Base-by-base conservation (phyloP, 2,329 filamentous ascomycete species). In the Xylaria sp. region DNA sequence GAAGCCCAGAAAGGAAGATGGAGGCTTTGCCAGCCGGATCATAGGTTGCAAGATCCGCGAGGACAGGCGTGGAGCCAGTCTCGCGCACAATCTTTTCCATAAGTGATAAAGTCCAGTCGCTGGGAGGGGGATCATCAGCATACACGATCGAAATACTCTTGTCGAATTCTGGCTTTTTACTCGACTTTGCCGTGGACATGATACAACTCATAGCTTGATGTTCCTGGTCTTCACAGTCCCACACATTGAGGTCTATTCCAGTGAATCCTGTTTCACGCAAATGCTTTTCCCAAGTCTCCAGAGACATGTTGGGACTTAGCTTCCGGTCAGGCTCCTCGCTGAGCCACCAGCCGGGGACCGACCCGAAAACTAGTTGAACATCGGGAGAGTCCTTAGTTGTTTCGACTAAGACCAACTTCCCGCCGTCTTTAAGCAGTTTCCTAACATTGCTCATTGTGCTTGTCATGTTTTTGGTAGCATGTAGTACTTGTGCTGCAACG, bases 361-460 rank as follows among this genome's bases (percentile, higher is more conserved):
- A 25, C 25, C 73, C 74, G 39, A 73, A 71, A n/a, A 67, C 37
- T 10, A 72, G 63, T 44, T 64, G 23, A 8, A 66, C 9, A 28
- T 72, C 68, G 1, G 57, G 9, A 1, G 52, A 62, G 10, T 72
- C 64, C 1, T 59, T 31, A 5, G 70, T 73, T 15, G 66, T 68
- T 54, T 77, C 76, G 7, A 70, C 20, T 3, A 76, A 10, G 15
- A 76, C 12, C 1, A 76, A 55, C 12, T 58, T 70, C 5, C 73
- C 76, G n/a, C 68, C 69, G 9, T 74, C 73, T 60, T 72, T 73
- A 6, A 78, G 64, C 3, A 77, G 57, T 8, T 60, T 70, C 12
- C 66, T 69, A 1, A 74, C 67, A 25, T 78, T 75, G 7, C 18
- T 15, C 50, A 76, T 10, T 3, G 76, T 71, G 10, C 34, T 18